Evolutionary conservation across 345 rosid genomes (phyloP), one percentile per base, ranked within the genome.

Genomic region (Aquilaria sinensis): DNA sequence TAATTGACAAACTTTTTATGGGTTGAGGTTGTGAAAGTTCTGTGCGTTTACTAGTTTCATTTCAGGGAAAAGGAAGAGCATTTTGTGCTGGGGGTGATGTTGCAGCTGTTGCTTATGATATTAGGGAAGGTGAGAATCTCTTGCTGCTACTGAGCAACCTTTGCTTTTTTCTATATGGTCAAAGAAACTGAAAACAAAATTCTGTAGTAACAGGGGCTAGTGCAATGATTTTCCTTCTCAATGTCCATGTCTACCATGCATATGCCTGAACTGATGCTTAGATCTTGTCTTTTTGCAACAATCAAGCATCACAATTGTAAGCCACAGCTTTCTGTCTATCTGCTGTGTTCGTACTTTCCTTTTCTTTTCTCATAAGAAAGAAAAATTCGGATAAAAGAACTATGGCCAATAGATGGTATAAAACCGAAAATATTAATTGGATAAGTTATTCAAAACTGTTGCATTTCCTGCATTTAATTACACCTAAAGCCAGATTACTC

Each of bases 41-140:
- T 37, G 43, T 37, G 2, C 1, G 43, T 37, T 37, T 9, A 37
- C 43, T 37, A 37, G 43, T 37, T 37, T 37, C 8, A 58, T 49
- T 68, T 9, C 37, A 88, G 96, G 92, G 92, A 11, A 79, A 74
- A 47, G 96, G 97, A 61, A 81, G 88, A 77, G 85, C 96, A 16
- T 89, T 92, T 60, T 89, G 81, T 69, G 92, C 89, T 5, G 94
- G 95, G 51, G 96, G 96, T 34, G 98, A 92, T 75, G 90, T 85
- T 60, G 74, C 84, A 37, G 73, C 84, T 55, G 81, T 89, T 47
- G 82, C 69, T 66, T 76, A 41, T 67, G 78, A 76, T 61, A 76
- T 85, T n/a, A 48, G 45, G 33, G 51, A 67, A 59, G 84, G 92
- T 85, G 60, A 65, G 7, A 16, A 15, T 48, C 57, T 31, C 46